These are phyloP conservation scores for Boletus tomentosulus DNA, from an alignment of 768 basidiomycete species.

Conservation along the genomic window DNA sequence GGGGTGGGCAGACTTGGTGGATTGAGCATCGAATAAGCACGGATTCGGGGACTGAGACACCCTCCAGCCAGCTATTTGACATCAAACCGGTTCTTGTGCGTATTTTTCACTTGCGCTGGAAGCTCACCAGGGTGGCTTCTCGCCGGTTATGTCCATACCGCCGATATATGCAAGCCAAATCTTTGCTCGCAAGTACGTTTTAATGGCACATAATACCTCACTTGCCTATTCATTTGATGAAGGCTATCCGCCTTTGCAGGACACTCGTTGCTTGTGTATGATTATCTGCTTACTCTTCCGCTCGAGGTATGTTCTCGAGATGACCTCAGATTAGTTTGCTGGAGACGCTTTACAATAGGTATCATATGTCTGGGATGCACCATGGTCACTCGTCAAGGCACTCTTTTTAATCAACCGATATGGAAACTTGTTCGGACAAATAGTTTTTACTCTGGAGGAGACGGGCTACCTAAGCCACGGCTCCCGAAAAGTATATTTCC, in stretches of 20 bases:
- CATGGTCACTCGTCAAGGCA: constrained; percentile 10
- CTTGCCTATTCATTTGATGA: not conserved
- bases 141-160: constrained; percentile 2
- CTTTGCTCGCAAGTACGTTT: not conserved
- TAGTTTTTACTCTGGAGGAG: constrained; percentile 20
- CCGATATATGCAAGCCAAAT: not conserved
- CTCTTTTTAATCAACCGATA: constrained; percentile 15
- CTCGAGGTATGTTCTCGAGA: constrained; percentile 19
- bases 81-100: not conserved
- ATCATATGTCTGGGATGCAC: constrained; percentile 14
- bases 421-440: constrained; percentile 16
- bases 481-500: constrained; percentile 8
- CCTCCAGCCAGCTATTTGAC: not conserved
- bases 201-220: not conserved
- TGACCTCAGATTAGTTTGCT: not conserved
- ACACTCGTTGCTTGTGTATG: constrained; percentile 21
- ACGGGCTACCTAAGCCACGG: constrained; percentile 13
- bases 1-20: not conserved
- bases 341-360: constrained; percentile 6
- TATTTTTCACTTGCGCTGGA: not conserved
- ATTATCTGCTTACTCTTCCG: constrained; percentile 24
- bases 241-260: constrained; percentile 17
- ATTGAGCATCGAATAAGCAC: not conserved
- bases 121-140: not conserved
- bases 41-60: not conserved